Base-by-base conservation (phyloP, 2,329 filamentous ascomycete genomes). In the Fusarium pseudocircinatum region DNA sequence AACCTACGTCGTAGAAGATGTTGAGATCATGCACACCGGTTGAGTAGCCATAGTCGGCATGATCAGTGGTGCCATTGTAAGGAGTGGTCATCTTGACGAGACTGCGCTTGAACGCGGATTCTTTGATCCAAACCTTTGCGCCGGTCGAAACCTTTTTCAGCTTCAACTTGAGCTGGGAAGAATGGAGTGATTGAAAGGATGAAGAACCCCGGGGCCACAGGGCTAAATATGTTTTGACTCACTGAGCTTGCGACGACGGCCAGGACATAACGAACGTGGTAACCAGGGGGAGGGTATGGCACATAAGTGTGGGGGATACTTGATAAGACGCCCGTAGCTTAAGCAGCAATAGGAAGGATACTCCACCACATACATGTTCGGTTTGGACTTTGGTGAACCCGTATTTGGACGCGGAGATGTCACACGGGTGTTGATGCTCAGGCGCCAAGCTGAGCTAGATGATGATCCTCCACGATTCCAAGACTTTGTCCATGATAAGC, bases 1-100 rank as follows among this genome's bases (percentile, higher is more conserved):
- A 16, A 73, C 88, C 75, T 85, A 93, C 92, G 81, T 94, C 89
- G 84, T 97, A 97, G 83, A 90, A 97, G 77, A 95, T 85, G 83
- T 97, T 97, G 75, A 97, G 87, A 82, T 97, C 89, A 87, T 84
- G 91, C 84, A 84, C 81, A 16, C 76, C 79, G 60, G 81, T 79
- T 59, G 87, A 87, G 80, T 87, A 86, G 66, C 88, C 88, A 71
- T 83, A 81, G 78, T 88, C 83, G 78, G 87, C 87, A 72, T 79
- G 78, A 66, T 82, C 87, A 36, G 77, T 77, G 60, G 85, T 87
- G 79, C 87, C 88, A 78, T 87, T 87, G 82, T 89, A 90, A 46
- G 78, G 75, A 64, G 79, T 79, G 52, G 81, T 65, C 77, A 82
- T 81, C 68, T 40, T 75, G 73, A 69, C 39, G 52, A 40, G 46